Base-by-base conservation (phyloP, 1,139 yeast genomes). In the Pichia sp. region DNA sequence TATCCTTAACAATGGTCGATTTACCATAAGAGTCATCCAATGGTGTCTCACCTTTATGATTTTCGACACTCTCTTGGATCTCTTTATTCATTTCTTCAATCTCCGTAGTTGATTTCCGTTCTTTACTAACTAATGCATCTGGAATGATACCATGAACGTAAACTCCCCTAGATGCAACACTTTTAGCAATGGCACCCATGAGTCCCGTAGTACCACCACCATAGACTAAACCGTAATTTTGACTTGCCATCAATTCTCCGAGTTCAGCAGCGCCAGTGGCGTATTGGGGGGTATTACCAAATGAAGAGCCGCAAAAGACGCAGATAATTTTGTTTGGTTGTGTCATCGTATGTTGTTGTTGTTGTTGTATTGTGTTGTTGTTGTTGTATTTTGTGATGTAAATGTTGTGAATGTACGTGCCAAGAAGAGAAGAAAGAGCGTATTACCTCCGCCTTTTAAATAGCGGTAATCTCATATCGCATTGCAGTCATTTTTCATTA, bases 151-250 rank as follows among this genome's bases (percentile, higher is more conserved):
- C 96, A 49, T 82, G 88, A 31, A 85, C 95, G 41, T 76, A 72
- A 3, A 91, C 94, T 20, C 78, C 81, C 34, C 63, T 64, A 6
- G 74, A 58, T 37, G 81, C 77, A 39, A 83, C 75, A 0, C 86
- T 72, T 42, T 74, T 69, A n/a, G 94, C 94, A 36, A 85, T 75
- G 3, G 77, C 67, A 3, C 96, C 96, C 95, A 85, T 87, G 38
- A 85, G 59, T 5, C 94, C 91, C 2, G 84, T 79, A 21, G 91
- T 77, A 15, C 96, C 96, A 29, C 96, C 96, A 22, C 96, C 96
- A 52, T 86, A 86, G 8, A 86, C 94, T 33, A 86, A 64, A 3
- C 87, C 87, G 78, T 86, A 82, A 40, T 71, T 66, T 40, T 67
- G 65, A 21, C 60, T 52, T 15, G 86, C 83, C 44, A 86, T 58